phyloP scores from a whole-genome alignment of 352 stramenopile species.

The Pythium volutum region DNA sequence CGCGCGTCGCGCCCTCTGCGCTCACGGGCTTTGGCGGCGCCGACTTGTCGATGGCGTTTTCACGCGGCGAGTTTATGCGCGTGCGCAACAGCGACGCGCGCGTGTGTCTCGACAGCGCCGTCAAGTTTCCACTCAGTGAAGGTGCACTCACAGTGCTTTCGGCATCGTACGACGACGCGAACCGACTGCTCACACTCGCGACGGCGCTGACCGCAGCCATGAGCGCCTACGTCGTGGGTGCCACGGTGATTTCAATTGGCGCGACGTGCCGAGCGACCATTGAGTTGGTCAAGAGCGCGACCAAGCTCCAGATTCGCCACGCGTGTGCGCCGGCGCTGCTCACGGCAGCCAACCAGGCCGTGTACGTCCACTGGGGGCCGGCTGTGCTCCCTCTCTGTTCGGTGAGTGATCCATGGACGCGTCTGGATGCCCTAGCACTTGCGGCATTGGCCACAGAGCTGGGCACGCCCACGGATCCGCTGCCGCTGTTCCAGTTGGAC shows the following conservation, averaged over 20 bases:
- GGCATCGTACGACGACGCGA: constrained; percentile 27
- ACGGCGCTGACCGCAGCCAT: constrained; percentile 27
- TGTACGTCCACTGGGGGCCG: constrained; percentile 66
- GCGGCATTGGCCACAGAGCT: constrained; percentile 30
- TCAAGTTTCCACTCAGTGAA: constrained; percentile 46
- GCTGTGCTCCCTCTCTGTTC: constrained; percentile 64
- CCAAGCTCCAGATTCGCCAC: constrained; percentile 31
- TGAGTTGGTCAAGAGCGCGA: constrained; percentile 16
- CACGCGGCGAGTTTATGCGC: constrained; percentile 57
- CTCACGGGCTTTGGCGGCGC: constrained; percentile 34
- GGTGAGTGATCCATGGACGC: constrained; percentile 43
- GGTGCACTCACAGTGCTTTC: constrained; percentile 34
- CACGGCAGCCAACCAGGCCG: constrained; percentile 11
- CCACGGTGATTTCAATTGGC: constrained; percentile 44
- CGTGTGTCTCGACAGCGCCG: constrained; percentile 60
- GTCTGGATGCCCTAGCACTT: constrained; percentile 30
- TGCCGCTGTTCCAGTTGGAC: constrained; percentile 60
- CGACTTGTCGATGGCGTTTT: constrained; percentile 38
- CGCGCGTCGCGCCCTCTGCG: constrained; percentile 39
- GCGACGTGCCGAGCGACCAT: constrained; percentile 33
- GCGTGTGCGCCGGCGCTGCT: constrained; percentile 30
- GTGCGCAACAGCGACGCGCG: constrained; percentile 53
- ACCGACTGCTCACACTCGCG: constrained; percentile 40
- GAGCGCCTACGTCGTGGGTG: constrained; percentile 28
- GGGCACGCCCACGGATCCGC: constrained; percentile 33